Evolutionary conservation across 1,284 basidiomycete species (phyloP), one percentile per base, ranked within the genome.

Genomic region (Albatrellus sp.): DNA sequence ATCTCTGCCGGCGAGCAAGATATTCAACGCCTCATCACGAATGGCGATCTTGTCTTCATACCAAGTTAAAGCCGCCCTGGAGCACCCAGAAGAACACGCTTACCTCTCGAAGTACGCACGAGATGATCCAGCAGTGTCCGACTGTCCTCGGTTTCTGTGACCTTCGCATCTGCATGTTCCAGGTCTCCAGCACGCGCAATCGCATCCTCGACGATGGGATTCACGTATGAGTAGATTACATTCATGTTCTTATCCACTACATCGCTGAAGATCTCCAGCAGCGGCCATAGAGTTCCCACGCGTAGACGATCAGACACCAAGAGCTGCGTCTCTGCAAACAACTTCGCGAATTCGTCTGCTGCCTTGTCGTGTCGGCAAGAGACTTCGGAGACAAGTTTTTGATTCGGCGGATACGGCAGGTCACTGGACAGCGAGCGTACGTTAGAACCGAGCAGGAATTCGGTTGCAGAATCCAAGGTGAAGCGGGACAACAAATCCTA

Each of bases 121-220:
- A 70, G 49, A 52, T 66, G 58, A 42, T 67, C 64, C 48, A 70
- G 46, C 14, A 70, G 48, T 2, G 63, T 64, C 44, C 61, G 58
- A 2, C 52, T 33, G 13, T 61, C 56, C 9, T 50, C 50, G 3
- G 48, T 48, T n/a, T 50, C 49, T 11, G 11, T 17, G 12, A 24
- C 17, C 5, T 33, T 12, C 30, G 9, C 32, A 12, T 19, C 16
- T 12, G 16, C 20, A 10, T n/a, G n/a, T 12, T 11, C 29, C 41
- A 17, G 19, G 14, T 43, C 19, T 50, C 62, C 67, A 7, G 24
- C 24, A 24, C 24, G 24, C 41, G 47, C 48, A 32, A 67, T 50
- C 16, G 64, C 66, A 4, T 60, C 61, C 28, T 58, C 48, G 28
- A 75, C 48, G 17, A 76, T 66, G 0, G 69, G 70, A n/a, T 67